Evolutionary conservation across 2,329 filamentous ascomycete species (phyloP).

Genomic region (Calonectria ilicicola): DNA sequence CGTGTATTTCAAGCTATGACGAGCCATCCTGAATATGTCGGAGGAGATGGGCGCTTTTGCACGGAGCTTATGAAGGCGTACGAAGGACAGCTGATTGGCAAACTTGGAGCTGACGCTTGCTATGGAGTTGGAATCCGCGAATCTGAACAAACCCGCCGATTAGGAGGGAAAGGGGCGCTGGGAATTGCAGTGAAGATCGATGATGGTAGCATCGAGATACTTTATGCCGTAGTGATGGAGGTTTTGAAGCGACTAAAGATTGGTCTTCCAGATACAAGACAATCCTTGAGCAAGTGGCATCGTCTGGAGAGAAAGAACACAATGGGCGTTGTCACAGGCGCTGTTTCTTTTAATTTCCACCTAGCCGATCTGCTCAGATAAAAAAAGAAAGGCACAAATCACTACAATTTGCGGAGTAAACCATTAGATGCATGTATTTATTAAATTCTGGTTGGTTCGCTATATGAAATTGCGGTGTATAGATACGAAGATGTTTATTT

Average conservation of each 20-base stretch:
- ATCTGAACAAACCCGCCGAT: slow-evolving; percentile 47
- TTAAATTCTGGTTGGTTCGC: too few species aligned
- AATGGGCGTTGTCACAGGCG: slow-evolving; percentile 50
- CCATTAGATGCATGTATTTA: too few species aligned
- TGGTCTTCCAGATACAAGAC: slow-evolving; percentile 45
- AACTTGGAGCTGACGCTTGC: slow-evolving; percentile 61
- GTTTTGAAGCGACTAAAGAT: slow-evolving; percentile 57
- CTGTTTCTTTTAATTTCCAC: slow-evolving; percentile 26
- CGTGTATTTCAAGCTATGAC: slow-evolving; percentile 58
- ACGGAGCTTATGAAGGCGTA: slow-evolving; percentile 57
- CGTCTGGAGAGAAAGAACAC: slow-evolving; percentile 51
- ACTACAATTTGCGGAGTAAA: too few species aligned
- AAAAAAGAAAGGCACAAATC: too few species aligned
- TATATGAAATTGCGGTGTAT: too few species aligned
- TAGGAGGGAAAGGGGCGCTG: slow-evolving; percentile 52
- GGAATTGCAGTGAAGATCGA: slow-evolving; percentile 62
- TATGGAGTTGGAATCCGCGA: slow-evolving; percentile 57
- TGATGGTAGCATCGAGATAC: slow-evolving; percentile 57
- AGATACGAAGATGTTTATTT: too few species aligned
- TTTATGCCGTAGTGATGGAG: slow-evolving; percentile 58
- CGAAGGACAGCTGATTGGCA: slow-evolving; percentile 54
- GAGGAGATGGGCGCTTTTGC: slow-evolving; percentile 59
- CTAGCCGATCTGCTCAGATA: too few species aligned
- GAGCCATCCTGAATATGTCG: slow-evolving; percentile 55
- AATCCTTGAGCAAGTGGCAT: slow-evolving; percentile 48